These are phyloP conservation scores for Lachancea fermentati DNA, from an alignment of 805 yeast species.

Conservation along the genomic window DNA sequence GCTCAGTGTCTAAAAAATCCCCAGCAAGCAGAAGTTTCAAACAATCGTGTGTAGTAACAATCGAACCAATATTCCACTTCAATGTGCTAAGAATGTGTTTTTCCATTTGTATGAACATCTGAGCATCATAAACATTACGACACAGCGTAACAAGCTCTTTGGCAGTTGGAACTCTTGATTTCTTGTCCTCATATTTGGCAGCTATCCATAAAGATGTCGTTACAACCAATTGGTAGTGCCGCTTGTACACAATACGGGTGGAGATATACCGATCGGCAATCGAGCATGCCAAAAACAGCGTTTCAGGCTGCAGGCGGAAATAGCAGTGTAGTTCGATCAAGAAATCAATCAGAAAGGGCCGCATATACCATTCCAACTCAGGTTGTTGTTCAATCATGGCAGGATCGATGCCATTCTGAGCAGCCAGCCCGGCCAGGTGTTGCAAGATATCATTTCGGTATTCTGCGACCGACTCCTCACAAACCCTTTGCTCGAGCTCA, in stretches of 20 bases:
- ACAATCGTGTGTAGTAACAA: constrained; percentile 16
- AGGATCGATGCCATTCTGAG: constrained; percentile 29
- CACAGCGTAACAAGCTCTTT: constrained; percentile 61
- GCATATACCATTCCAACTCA: constrained; percentile 71
- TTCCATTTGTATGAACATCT: constrained; percentile 74
- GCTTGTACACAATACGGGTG: constrained; percentile 67
- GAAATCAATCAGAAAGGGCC: constrained; percentile 75
- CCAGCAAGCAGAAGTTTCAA: constrained; percentile 11
- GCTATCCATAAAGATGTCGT: constrained; percentile 88
- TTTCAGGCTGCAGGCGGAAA: constrained; percentile 57
- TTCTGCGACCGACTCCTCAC: constrained; percentile 36
- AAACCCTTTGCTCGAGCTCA: constrained; percentile 24
- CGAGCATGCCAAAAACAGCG: constrained; percentile 58
- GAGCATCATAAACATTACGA: constrained; percentile 55
- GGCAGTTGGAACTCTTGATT: constrained; percentile 60
- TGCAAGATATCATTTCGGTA: constrained; percentile 39
- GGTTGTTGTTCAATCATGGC: constrained; percentile 80
- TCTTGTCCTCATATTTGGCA: constrained; percentile 65
- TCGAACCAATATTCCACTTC: constrained; percentile 49
- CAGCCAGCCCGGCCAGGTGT: constrained; percentile 38
- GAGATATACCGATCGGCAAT: constrained; percentile 83
- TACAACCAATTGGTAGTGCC: constrained; percentile 79
- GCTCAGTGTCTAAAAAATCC: constrained; percentile 1
- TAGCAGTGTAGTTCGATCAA: constrained; percentile 61
- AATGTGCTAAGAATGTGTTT: constrained; percentile 64